Conservation (phyloP, 345 rosid species). For the Noccaea bulbosa region DNA sequence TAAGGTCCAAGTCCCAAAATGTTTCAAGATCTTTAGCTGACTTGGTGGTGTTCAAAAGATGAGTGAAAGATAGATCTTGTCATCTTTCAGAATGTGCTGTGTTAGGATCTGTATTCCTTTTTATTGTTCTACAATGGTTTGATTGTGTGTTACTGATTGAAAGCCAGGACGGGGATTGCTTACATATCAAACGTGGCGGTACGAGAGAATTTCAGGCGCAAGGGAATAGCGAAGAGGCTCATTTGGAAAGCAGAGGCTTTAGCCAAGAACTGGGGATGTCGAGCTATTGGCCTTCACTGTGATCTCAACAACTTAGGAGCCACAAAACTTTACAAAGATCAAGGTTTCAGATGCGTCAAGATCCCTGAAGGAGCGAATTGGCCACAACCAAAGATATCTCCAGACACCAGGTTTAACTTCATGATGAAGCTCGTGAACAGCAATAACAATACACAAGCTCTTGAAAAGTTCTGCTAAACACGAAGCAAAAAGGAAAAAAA, state of each 20-base stretch:
- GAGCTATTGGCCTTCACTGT: slow-evolving; percentile 81
- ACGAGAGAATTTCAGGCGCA: slow-evolving; percentile 68
- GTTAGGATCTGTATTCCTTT: background rate
- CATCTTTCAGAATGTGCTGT: background rate
- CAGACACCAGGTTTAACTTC: slow-evolving; percentile 66
- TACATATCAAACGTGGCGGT: slow-evolving; percentile 94
- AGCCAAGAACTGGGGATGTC: slow-evolving; percentile 88
- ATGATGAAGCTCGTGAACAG: slow-evolving; percentile 95
- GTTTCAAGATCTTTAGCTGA: slow-evolving; percentile 5
- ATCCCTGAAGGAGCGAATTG: slow-evolving; percentile 84
- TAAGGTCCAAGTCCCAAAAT: background rate
- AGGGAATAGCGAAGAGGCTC: slow-evolving; percentile 86
- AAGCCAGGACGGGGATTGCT: slow-evolving; percentile 83
- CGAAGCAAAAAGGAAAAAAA: background rate
- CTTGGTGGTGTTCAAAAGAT: background rate
- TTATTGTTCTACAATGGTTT: background rate
- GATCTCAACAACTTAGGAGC: slow-evolving; percentile 78
- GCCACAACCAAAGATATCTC: slow-evolving; percentile 77
- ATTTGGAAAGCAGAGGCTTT: slow-evolving; percentile 82
- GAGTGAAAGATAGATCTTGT: background rate
- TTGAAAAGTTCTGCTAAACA: slow-evolving; percentile 28
- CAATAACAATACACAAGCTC: slow-evolving; percentile 38
- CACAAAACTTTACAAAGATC: slow-evolving; percentile 68
- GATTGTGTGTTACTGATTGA: slow-evolving; percentile 9
- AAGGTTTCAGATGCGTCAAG: slow-evolving; percentile 70